Evolutionary conservation across 2,329 filamentous ascomycete genomes (phyloP), one percentile per base, ranked within the genome.

Genomic region (Colletotrichum salicis): DNA sequence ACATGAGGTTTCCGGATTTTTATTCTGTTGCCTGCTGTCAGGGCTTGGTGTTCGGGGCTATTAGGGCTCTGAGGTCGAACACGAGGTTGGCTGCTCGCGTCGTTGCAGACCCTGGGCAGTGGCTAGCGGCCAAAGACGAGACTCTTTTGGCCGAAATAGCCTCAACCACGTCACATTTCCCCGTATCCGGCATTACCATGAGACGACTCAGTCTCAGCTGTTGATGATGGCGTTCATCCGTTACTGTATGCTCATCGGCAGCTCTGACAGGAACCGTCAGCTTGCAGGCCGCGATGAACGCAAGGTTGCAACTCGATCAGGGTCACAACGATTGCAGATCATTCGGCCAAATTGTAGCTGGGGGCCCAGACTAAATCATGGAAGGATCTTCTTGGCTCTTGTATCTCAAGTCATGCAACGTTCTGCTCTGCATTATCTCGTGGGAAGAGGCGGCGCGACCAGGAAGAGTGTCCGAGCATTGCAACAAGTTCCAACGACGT

Each of bases 81-180:
- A 72, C 70, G 70, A 72, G 65, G 27, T 60, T 63, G n/a, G 55
- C 56, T 31, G 45, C 67, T 33, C 56, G 64, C 35, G 52, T n/a
- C 24, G 41, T 58, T 37, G 51, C 35, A 69, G 35, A 64, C 65
- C 59, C 48, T 31, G 60, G 27, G 15, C 55, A 55, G 33, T 64
- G 41, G 65, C 69, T 60, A 60, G 59, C 37, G 27, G 51, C 60
- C 37, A 35, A 56, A 63, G 33, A 69, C 54, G 65, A 59, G 24
- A 45, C 22, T 67, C 48, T 10, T 45, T n/a, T 24, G 35, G 45
- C 59, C 41, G 41, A 66, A 69, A 71, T 60, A 71, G 65, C 65
- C 51, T 71, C 69, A 69, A 45, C 33, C 59, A 71, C 55, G 69
- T 68, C 65, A 69, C 48, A 52, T 56, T 45, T 29, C 31, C 67